Base-by-base conservation (phyloP, 2,329 filamentous ascomycete genomes). In the Fusarium sp. region DNA sequence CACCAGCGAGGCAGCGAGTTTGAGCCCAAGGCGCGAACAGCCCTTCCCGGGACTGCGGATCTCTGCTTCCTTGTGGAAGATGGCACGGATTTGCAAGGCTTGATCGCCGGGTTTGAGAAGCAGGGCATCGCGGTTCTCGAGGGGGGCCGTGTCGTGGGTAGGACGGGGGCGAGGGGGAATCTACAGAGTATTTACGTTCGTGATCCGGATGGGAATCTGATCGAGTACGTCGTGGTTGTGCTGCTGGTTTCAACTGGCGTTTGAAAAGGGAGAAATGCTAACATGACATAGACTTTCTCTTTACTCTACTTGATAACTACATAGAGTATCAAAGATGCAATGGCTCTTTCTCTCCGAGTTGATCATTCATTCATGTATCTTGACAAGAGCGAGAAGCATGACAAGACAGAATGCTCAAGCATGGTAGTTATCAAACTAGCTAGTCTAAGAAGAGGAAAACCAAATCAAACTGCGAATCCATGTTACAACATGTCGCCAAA, bases 131-230 rank as follows among this genome's bases (percentile, higher is more conserved):
- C 82, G 57, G 79, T 83, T 6, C 70, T 80, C 1, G 82, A 86
- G 55, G 82, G 80, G 1, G 78, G 76, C 0, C 68, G 79, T 41
- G 75, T 85, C 10, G 84, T 88, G 5, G 70, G 76, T 11, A 75
- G 86, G 41, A 87, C 82, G 0, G 86, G 86, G 2, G 84, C 86
- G 0, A 74, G 75, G 49, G 84, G 84, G 0, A 79, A 73, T 52
- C 73, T 88, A 39, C 74, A 78, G 48, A 88, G 85, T 70, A 76
- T 88, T 3, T 88, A 88, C 71, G 78, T 85, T 46, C 75, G 84
- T 33, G 85, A 88, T 71, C 84, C 84, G 3, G 86, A 88, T 72
- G 83, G 81, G 6, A 88, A 87, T 70, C 64, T 88, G 61, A 80
- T 88, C 36, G 85, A 88, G 85, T 88, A 66, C 70, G 83, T 76